phyloP scores from a whole-genome alignment of 768 basidiomycete species.

The Lyophyllum atratum region DNA sequence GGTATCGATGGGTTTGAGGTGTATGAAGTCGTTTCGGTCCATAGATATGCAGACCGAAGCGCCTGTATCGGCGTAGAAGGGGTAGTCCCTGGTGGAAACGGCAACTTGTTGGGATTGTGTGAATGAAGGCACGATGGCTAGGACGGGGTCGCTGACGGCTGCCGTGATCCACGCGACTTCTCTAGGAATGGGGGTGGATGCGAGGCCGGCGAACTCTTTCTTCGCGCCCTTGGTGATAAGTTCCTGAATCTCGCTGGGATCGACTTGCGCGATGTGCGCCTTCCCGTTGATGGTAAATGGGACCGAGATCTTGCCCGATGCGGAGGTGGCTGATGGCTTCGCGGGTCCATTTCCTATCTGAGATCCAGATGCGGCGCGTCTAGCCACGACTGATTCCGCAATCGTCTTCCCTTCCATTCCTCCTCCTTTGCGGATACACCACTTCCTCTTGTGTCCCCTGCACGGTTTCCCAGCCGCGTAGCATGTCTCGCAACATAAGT shows the following conservation, averaged over 20 bases:
- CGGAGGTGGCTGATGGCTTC: too few species aligned
- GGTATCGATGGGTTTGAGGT: too few species aligned
- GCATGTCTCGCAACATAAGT: background rate
- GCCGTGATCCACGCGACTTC: too few species aligned
- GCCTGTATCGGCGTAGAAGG: too few species aligned
- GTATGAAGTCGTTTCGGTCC: too few species aligned
- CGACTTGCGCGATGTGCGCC: background rate
- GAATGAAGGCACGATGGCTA: too few species aligned
- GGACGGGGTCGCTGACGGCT: too few species aligned
- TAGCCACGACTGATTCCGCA: slow-evolving; percentile 13
- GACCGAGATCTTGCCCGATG: too few species aligned
- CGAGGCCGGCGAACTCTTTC: background rate
- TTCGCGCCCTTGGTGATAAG: background rate
- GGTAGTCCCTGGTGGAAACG: too few species aligned
- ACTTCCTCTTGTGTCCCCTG: background rate
- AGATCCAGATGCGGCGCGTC: background rate
- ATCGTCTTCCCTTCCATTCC: slow-evolving; percentile 29
- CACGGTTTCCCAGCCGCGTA: background rate
- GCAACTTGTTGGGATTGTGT: too few species aligned
- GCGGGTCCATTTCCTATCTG: background rate
- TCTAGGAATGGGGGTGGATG: background rate
- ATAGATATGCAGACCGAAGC: too few species aligned
- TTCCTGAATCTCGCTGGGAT: background rate
- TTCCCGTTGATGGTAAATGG: background rate
- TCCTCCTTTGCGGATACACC: slow-evolving; percentile 22